phyloP scores from a whole-genome alignment of 2,329 filamentous ascomycete species.

The Hypoxylon sp. region DNA sequence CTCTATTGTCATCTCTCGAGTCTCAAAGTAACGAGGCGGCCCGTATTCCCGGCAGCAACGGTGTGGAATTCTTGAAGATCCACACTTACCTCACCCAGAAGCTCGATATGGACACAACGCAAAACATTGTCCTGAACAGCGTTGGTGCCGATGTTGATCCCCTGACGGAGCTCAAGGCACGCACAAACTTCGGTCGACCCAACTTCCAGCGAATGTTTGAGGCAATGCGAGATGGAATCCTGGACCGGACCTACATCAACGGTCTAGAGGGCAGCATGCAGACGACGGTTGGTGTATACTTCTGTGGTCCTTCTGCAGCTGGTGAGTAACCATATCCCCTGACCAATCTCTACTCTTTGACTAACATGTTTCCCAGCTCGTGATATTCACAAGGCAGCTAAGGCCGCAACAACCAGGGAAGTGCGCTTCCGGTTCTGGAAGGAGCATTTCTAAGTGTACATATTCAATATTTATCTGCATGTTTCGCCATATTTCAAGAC shows the following conservation, averaged over 20 bases:
- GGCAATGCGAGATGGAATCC: slow-evolving; percentile 89
- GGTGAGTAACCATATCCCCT: slow-evolving; percentile 60
- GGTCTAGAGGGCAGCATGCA: slow-evolving; percentile 82
- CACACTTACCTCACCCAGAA: slow-evolving; percentile 98
- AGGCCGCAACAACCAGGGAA: slow-evolving; percentile 78
- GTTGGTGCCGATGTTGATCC: slow-evolving; percentile 91
- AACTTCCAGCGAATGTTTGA: slow-evolving; percentile 87
- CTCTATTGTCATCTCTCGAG: slow-evolving; percentile 90
- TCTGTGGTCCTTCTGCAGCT: slow-evolving; percentile 87
- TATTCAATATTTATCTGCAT: slow-evolving; percentile 35
- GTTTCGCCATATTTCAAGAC: slow-evolving; percentile 29
- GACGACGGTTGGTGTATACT: slow-evolving; percentile 96
- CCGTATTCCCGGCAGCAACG: slow-evolving; percentile 75
- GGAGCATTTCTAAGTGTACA: slow-evolving; percentile 79
- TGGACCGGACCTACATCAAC: slow-evolving; percentile 86
- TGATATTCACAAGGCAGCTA: slow-evolving; percentile 87
- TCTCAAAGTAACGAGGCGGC: slow-evolving; percentile 82
- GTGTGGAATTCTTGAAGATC: slow-evolving; percentile 92
- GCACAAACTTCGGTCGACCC: slow-evolving; percentile 95
- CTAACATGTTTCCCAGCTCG: slow-evolving; percentile 74
- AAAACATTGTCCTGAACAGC: slow-evolving; percentile 97
- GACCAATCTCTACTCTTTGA: neutral
- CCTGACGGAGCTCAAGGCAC: slow-evolving; percentile 88
- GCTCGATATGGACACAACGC: slow-evolving; percentile 90
- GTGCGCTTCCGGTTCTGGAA: slow-evolving; percentile 99